Evolutionary conservation across 768 basidiomycete species (phyloP), one percentile per base, ranked within the genome.

Genomic region (Kwoniella sp.): DNA sequence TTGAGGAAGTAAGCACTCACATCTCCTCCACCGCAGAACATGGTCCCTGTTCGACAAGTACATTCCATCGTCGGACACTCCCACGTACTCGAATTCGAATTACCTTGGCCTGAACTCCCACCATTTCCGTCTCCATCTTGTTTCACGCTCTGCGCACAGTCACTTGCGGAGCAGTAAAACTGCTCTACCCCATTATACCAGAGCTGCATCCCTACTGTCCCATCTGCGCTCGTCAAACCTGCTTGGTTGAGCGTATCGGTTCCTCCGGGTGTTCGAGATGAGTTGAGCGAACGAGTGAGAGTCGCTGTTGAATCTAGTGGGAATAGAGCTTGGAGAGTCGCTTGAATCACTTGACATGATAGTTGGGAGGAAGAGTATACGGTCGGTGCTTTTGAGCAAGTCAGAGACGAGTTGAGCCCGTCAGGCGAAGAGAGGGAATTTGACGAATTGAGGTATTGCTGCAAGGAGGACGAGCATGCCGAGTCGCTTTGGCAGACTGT

Each of bases 271-370:
- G 89, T 86, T n/a, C 88, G 82, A 1, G 84, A 82, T 2, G 88
- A 82, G 63, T 91, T 84, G 30, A 91, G 80, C 0, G 88, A 89
- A 25, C 93, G 88, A 21, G 88, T 85, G 68, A 96, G 88, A 65
- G 88, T 91, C 26, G 96, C 83, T 5, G 84, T 87, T 0, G 91
- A 85, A 5, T 82, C 73, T n/a, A 84, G 81, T 0, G 92, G 89
- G 74, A 84, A 96, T 17, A 95, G 69, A 0, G 83, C 82, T 83
- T 90, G 88, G 0, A 97, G 81, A 0, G 91, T 93, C 1, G 91
- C 90, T 72, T 94, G 92, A 60, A 85, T 83, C 13, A 95, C 92
- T 58, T 83, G 81, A 80, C 94, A 97, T 67, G 90, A 90, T 83
- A 94, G 86, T 77, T 92, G 87, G 2, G 90, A 85, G 1, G 88